Base-by-base conservation (phyloP, 306 rosid species). In the Cicer yamashitae region DNA sequence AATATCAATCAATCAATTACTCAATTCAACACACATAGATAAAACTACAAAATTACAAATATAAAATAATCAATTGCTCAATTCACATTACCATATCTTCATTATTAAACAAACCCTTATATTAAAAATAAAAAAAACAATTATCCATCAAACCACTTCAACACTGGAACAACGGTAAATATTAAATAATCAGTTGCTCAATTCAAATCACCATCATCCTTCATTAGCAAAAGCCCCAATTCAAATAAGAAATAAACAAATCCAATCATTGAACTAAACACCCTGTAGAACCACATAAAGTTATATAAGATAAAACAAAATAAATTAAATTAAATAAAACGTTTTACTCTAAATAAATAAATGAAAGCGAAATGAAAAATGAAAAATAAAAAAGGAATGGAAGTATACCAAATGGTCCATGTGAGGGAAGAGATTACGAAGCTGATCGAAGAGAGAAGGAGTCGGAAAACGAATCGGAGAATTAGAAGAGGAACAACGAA, bases 401-500 rank as follows among this genome's bases (percentile, higher is more conserved):
- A 17, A 75, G 4, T 8, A 30, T 30, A 73, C 98, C 86, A 71
- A 80, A 5, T 74, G 79, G 39, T 92, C 99, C 96, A 92, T 92
- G 6, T 85, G 89, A 62, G 99, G 99, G 67, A 90, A 94, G 67
- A 89, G 75, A 6, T 88, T 68, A 9, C 80, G 87, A 25, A 94
- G 93, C 3, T 90, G 96, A 41, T 94, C 99, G 11, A 94, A 10
- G 41, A 83, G 90, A 59, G 87, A 77, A 0, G 89, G 84, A 8
- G 89, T 60, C 9, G 93, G 70, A 58, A 88, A 90, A 0, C 88
- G 87, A 80, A 84, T 86, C 44, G 97, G 99, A 2, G 98, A 93
- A 57, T 94, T 83, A 7, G 94, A 76, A 68, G 98, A 86, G 9
- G 97, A 90, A 64, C 97, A 92, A 72, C 99, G 99, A 11, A 85